Evolutionary conservation across 495 filamentous ascomycete species (phyloP), one percentile per base, ranked within the genome.

Genomic region (Penicillium canescens): DNA sequence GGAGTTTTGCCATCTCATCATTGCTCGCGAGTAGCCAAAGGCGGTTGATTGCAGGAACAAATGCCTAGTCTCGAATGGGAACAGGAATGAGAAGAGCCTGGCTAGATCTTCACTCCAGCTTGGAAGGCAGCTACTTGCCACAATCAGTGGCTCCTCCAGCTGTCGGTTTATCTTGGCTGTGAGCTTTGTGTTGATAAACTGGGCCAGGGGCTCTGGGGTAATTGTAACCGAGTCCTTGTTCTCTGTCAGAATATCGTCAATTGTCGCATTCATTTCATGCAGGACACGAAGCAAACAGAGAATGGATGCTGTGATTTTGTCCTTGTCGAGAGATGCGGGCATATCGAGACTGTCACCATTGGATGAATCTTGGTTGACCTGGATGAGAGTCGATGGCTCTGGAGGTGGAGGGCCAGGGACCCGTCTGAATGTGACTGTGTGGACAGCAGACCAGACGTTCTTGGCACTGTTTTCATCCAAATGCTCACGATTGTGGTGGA

Each of bases 91-190:
- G 68, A 96, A 99, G 1, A 96, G 76, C 33, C 94, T 86, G 12
- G 95, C 90, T n/a, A 99, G 75, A 67, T 99, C 94, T 72, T 98
- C 92, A 57, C 91, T 96, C 94, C 94, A 99, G 66, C 81, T 89
- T 7, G 94, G 94, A 46, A 99, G 81, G 65, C 95, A 99, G 60
- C 90, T 95, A 71, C 95, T 98, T 2, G 95, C 95, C 18, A 99
- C 94, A 56, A 99, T 96, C 38, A 99, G 76, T n/a, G 94, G 94
- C 72, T 99, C 94, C 67, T 99, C 94, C 36, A 99, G 73, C 65
- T 99, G 94, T 28, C 94, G 85, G 61, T 99, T 99, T 38, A 99
- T 80, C 71, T 99, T 99, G n/a, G 94, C 94, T 2, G 94, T 99
- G 43, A 99, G 82, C 71, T 99, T 99, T 0, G 93, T 96, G 62